Percentiles rank a stretch among this genome's conserved stretches.
Conservation (phyloP, 352 stramenopile species). For the Pythium vanterpoolii region DNA sequence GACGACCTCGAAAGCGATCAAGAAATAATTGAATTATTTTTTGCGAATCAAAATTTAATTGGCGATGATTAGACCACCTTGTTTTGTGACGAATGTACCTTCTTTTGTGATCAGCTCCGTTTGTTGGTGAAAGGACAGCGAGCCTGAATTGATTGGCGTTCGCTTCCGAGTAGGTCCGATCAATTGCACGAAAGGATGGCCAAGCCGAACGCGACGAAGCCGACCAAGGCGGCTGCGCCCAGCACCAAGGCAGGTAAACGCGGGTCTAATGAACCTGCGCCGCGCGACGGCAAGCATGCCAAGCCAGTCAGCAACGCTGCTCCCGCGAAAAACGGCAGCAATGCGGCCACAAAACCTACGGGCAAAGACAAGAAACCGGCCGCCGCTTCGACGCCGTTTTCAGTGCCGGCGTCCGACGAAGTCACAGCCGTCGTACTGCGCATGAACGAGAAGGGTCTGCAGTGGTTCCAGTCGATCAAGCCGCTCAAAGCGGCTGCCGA, state of each 20-base stretch:
- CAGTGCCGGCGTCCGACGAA: constrained; percentile 1
- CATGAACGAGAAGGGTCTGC: constrained; percentile 25
- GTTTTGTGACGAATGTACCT: constrained; percentile 1
- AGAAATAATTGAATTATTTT: constrained; percentile 5
- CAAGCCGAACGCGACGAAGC: constrained; percentile 19
- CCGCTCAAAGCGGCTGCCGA: constrained; percentile 18
- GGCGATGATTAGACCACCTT: not conserved
- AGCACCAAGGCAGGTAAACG: constrained; percentile 5
- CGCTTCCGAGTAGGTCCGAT: constrained; percentile 4
- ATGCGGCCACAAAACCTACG: not conserved
- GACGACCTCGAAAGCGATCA: not conserved
- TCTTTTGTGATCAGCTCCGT: constrained; percentile 7
- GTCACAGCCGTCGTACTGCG: constrained; percentile 24
- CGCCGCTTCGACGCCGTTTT: not conserved
- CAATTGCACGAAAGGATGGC: constrained; percentile 13
- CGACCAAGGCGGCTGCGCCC: not conserved
- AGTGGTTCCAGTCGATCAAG: constrained; percentile 29
- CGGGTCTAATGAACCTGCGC: constrained; percentile 3
- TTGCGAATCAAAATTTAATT: not conserved
- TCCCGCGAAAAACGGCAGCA: constrained; percentile 2
- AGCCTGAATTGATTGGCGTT: constrained; percentile 25
- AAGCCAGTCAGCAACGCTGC: not conserved
- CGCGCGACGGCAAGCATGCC: constrained; percentile 7
- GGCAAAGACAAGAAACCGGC: constrained; percentile 2
- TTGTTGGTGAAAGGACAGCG: constrained; percentile 25